Evolutionary conservation across 2,329 filamentous ascomycete genomes (phyloP).

Genomic region (Aspergillus tubingensis): DNA sequence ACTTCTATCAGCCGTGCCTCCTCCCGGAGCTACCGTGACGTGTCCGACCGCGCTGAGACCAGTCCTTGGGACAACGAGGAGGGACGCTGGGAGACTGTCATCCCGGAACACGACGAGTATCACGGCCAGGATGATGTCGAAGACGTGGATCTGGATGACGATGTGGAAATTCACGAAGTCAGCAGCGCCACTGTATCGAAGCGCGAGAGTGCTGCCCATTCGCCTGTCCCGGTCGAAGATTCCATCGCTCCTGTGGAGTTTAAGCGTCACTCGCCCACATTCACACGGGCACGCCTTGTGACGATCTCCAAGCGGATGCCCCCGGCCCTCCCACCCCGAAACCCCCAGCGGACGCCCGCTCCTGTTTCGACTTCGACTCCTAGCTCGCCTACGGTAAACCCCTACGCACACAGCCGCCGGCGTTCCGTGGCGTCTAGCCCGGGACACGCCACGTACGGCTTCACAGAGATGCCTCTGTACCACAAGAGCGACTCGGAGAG

Average conservation of each 20-base stretch:
- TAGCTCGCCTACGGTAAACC: constrained; percentile 26
- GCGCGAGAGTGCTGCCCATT: constrained; percentile 42
- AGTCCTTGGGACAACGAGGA: constrained; percentile 29
- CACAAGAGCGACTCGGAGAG: constrained; percentile 16
- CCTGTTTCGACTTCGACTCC: constrained; percentile 26
- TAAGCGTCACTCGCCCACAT: constrained; percentile 64
- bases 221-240: constrained; percentile 27
- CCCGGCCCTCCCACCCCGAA: constrained; percentile 76
- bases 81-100: constrained; percentile 30
- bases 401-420: constrained; percentile 28
- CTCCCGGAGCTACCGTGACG: constrained; percentile 35
- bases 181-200: constrained; percentile 55
- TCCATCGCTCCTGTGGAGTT: constrained; percentile 60
- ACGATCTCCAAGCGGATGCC: constrained; percentile 78
- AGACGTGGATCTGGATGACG: constrained; percentile 19
- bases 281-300: constrained; percentile 77
- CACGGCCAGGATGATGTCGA: constrained; percentile 8
- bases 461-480: constrained; percentile 20
- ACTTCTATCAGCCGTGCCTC: constrained; percentile 38
- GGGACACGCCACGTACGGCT: constrained; percentile 23
- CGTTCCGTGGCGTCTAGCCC: constrained; percentile 25
- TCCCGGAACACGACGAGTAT: constrained; percentile 23
- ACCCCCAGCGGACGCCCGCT: constrained; percentile 52
- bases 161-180: constrained; percentile 47
- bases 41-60: constrained; percentile 17